Percentiles rank a stretch among this genome's conserved stretches.
Conservation (phyloP, 1,284 basidiomycete species). For the Leccinum cinnamomeum region DNA sequence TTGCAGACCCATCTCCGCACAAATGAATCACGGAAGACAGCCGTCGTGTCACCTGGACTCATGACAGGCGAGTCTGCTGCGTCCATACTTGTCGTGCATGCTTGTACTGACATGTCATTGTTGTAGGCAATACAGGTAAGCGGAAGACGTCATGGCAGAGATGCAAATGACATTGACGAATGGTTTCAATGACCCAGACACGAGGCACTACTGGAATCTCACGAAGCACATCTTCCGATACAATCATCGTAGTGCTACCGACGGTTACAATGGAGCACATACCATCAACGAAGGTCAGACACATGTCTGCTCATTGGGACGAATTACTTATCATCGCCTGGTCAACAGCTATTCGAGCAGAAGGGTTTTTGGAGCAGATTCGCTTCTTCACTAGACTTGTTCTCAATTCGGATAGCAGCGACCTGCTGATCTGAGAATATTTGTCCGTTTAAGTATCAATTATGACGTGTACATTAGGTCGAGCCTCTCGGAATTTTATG, state of each 20-base stretch:
- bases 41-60: constrained; percentile 20
- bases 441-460: neutral
- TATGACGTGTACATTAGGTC: neutral
- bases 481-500: neutral
- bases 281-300: constrained; percentile 50
- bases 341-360: constrained; percentile 33
- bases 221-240: constrained; percentile 55
- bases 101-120: constrained; percentile 8
- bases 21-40: constrained; percentile 4
- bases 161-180: constrained; percentile 23
- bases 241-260: constrained; percentile 35
- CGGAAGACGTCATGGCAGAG: constrained; percentile 16
- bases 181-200: constrained; percentile 38
- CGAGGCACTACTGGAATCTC: constrained; percentile 46
- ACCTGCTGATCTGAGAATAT: constrained; percentile 13
- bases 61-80: constrained; percentile 28
- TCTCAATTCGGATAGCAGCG: constrained; percentile 36
- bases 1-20: constrained; percentile 30
- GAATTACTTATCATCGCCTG: no score
- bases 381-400: constrained; percentile 39
- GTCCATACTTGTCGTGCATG: neutral
- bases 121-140: constrained; percentile 37
- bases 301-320: no score
- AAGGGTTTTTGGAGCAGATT: constrained; percentile 38
- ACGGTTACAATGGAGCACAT: constrained; percentile 46